Percentiles rank a stretch among this genome's conserved stretches.
phyloP scores from a whole-genome alignment of 192 early-diverging fungal genomes.

The Coemansia sp. region DNA sequence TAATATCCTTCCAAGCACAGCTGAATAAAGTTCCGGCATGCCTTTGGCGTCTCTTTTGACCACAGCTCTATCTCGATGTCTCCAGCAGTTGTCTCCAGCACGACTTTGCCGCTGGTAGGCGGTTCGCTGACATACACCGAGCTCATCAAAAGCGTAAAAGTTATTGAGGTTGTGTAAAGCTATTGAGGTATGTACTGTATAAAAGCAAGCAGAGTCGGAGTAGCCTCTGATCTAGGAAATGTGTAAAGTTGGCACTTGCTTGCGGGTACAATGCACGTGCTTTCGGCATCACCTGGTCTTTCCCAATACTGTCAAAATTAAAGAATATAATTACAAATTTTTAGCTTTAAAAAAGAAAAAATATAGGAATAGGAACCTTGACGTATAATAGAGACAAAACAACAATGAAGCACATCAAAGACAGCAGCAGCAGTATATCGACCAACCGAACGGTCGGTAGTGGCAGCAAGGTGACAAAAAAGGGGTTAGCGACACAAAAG shows the following conservation, averaged over 20 bases:
- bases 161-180: too few species aligned
- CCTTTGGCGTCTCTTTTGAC: conserved; percentile 90
- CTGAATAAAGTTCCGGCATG: conserved; percentile 95
- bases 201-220: too few species aligned
- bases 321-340: background rate
- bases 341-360: background rate
- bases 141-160: conserved; percentile 26
- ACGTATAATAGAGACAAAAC: background rate
- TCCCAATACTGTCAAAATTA: background rate
- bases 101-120: conserved; percentile 68
- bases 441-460: background rate
- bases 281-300: background rate
- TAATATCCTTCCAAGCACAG: conserved; percentile 90
- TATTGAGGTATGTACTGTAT: too few species aligned
- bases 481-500: background rate
- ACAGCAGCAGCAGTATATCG: background rate
- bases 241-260: background rate
- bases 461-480: conserved; percentile 7
- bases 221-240: background rate
- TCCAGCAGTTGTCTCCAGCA: conserved; percentile 81
- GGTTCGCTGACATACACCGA: conserved; percentile 52
- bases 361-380: background rate
- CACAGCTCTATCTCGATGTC: conserved; percentile 91
- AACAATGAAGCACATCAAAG: background rate
- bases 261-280: background rate